Percentiles rank a stretch among this genome's conserved stretches.
Conservation (phyloP, 2,329 filamentous ascomycete genomes). For the Helotiales sp. region DNA sequence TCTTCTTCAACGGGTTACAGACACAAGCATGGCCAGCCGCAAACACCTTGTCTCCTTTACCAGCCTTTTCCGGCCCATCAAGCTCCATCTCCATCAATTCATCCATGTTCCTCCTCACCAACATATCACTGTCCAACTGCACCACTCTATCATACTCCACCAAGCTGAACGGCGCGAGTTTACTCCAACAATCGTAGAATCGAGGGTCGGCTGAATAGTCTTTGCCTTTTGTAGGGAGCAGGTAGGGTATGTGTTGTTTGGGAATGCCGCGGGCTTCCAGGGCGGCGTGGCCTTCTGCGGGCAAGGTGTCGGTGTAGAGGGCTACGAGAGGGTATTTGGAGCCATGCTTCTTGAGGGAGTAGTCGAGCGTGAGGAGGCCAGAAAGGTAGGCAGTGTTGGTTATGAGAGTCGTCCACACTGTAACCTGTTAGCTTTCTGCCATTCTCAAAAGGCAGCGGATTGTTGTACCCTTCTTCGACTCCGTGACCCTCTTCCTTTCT, state of each 20-base stretch:
- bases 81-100: constrained; percentile 84
- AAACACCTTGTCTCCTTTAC: constrained; percentile 64
- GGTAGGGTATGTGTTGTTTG: constrained; percentile 68
- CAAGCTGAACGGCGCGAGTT: constrained; percentile 77
- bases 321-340: constrained; percentile 78
- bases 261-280: constrained; percentile 70
- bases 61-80: constrained; percentile 54
- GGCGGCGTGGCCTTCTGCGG: constrained; percentile 64
- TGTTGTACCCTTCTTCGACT: constrained; percentile 30
- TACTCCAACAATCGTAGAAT: constrained; percentile 90
- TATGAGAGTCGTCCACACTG: constrained; percentile 86
- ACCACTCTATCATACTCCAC: constrained; percentile 77
- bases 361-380: constrained; percentile 78
- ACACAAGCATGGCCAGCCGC: constrained; percentile 83
- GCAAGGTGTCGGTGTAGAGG: constrained; percentile 79
- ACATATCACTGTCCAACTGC: constrained; percentile 86
- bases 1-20: constrained; percentile 77
- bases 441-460: neutral
- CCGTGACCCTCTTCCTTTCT: constrained; percentile 1
- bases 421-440: constrained; percentile 1
- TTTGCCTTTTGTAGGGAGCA: constrained; percentile 64
- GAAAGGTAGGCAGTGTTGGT: constrained; percentile 82
- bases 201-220: constrained; percentile 77
- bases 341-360: constrained; percentile 65
- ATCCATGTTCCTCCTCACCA: constrained; percentile 83